phyloP scores from a whole-genome alignment of 345 rosid species.

The Brassica carinata region DNA sequence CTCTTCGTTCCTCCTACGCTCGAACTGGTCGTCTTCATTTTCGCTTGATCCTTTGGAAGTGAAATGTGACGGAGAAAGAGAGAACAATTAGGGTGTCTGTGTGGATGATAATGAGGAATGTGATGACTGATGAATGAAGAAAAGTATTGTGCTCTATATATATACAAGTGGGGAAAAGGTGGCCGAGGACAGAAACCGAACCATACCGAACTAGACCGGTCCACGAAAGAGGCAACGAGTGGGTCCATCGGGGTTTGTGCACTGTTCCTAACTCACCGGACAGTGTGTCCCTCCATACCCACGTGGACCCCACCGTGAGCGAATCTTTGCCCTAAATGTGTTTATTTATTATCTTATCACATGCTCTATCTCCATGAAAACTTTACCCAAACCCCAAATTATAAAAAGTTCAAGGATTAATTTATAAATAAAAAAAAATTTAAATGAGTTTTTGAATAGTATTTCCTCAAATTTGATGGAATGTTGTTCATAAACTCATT shows the following conservation, averaged over 20 bases:
- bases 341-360: conserved; percentile 31
- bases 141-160: conserved; percentile 1
- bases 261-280: conserved; percentile 64
- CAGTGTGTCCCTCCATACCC: conserved; percentile 46
- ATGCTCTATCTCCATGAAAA: conserved; percentile 25
- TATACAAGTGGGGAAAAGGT: conserved; percentile 47
- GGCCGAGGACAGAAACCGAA: conserved; percentile 42
- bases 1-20: conserved; percentile 63
- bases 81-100: background rate
- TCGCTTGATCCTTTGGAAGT: background rate
- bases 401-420: too few species aligned
- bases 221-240: conserved; percentile 59
- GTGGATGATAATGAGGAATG: conserved; percentile 25
- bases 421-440: too few species aligned
- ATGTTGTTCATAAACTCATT: too few species aligned
- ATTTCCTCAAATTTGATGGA: too few species aligned
- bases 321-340: conserved; percentile 40
- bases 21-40: conserved; percentile 61
- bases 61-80: background rate
- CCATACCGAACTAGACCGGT: conserved; percentile 50
- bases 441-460: too few species aligned
- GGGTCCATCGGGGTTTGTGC: conserved; percentile 68
- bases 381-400: background rate
- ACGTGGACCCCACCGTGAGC: conserved; percentile 34
- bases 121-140: conserved; percentile 33